phyloP scores from a whole-genome alignment of 2,329 filamentous ascomycete genomes.

The Camillea tinctor region DNA sequence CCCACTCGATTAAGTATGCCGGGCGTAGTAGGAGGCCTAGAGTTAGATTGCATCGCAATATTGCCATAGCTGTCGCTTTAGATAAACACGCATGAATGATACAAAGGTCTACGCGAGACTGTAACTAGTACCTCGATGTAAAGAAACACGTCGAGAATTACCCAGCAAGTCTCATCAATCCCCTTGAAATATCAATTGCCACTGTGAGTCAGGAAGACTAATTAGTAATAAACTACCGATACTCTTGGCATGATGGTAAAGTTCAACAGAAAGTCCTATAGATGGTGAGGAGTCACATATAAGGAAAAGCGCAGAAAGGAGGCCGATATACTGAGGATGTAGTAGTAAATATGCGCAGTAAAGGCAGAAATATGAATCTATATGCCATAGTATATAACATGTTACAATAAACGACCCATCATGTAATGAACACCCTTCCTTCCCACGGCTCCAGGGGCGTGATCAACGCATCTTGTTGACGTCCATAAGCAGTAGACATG shows the following conservation, averaged over 20 bases:
- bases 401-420: background rate
- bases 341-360: background rate
- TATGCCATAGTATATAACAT: background rate
- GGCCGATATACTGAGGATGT: background rate
- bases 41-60: too few relatives aligned
- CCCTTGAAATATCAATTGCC: too few relatives aligned
- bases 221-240: background rate
- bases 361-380: background rate
- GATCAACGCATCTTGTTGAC: background rate
- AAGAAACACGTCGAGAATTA: too few relatives aligned
- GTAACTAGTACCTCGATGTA: too few relatives aligned
- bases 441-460: background rate
- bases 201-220: background rate
- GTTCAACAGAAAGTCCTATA: background rate
- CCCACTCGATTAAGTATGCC: too few relatives aligned
- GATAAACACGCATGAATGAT: too few relatives aligned
- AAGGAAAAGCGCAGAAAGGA: background rate
- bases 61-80: too few relatives aligned
- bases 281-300: background rate
- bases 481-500: background rate
- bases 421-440: background rate
- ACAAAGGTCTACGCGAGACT: too few relatives aligned
- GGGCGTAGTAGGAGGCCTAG: too few relatives aligned
- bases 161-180: too few relatives aligned
- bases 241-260: background rate